phyloP scores from a whole-genome alignment of 2,329 filamentous ascomycete species.

The Apiospora phragmitis region DNA sequence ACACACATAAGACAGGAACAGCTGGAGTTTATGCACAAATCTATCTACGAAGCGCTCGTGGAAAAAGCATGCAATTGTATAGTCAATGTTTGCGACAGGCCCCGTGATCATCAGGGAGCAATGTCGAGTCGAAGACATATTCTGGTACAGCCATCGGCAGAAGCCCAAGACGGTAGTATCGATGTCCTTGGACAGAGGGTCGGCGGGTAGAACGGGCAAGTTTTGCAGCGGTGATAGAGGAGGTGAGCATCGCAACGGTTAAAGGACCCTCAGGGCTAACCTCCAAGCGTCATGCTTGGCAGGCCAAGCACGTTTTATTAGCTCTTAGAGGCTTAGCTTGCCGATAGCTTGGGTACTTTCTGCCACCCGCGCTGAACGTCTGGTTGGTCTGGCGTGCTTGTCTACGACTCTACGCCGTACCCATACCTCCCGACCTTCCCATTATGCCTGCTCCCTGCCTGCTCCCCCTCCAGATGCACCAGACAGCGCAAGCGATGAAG shows the following conservation, averaged over 20 bases:
- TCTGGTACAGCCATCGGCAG: neutral
- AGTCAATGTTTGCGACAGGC: neutral
- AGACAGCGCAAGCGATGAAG: neutral
- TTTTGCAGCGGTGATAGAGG: neutral
- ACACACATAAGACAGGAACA: neutral
- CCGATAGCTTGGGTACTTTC: neutral
- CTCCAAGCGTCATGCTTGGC: neutral
- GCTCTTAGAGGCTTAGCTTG: neutral
- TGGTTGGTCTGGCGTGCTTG: neutral
- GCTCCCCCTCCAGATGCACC: neutral
- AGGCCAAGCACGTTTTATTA: slow-evolving; percentile 2
- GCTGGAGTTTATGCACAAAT: neutral
- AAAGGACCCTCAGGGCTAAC: neutral
- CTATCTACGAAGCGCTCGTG: neutral
- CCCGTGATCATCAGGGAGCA: neutral
- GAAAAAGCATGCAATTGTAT: neutral
- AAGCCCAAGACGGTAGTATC: neutral
- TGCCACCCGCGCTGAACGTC: neutral
- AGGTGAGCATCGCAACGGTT: neutral
- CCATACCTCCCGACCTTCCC: neutral
- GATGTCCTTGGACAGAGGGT: neutral
- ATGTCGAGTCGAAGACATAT: neutral
- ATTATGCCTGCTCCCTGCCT: neutral
- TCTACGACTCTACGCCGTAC: neutral
- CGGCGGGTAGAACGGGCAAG: neutral